Conservation (phyloP, 768 basidiomycete genomes). For the Krasilnikovozyma curviuscula region DNA sequence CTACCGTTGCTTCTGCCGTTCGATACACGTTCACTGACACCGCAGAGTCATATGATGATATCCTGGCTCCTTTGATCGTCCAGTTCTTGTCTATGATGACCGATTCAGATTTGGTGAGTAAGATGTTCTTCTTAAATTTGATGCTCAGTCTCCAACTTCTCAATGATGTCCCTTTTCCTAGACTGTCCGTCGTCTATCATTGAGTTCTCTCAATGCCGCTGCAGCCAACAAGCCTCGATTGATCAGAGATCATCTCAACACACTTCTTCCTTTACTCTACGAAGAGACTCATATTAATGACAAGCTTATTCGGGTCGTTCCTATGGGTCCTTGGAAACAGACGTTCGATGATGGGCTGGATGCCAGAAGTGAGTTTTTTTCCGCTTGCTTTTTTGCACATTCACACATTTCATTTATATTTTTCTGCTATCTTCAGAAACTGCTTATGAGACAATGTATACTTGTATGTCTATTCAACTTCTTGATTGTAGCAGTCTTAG, state of each 20-base stretch:
- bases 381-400: not conserved
- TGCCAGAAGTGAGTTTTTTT: constrained; percentile 42
- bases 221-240: constrained; percentile 87
- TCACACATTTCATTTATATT: not conserved
- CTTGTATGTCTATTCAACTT: no score
- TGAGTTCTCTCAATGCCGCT: constrained; percentile 82
- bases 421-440: constrained; percentile 29
- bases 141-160: not conserved
- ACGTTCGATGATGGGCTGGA: constrained; percentile 94
- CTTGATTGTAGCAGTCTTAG: no score
- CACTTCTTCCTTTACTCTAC: constrained; percentile 65
- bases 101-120: constrained; percentile 64
- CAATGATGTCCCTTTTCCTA: constrained; percentile 21
- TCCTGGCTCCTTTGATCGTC: constrained; percentile 67
- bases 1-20: constrained; percentile 80
- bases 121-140: not conserved
- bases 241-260: constrained; percentile 58
- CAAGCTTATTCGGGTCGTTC: constrained; percentile 40
- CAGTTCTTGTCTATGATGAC: constrained; percentile 75
- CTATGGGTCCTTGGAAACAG: constrained; percentile 95
- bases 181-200: constrained; percentile 74
- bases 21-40: constrained; percentile 79
- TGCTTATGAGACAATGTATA: constrained; percentile 88
- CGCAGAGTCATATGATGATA: constrained; percentile 65
- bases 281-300: constrained; percentile 62